Conservation (phyloP, 2,329 filamentous ascomycete genomes). For the Fulvia fulva region DNA sequence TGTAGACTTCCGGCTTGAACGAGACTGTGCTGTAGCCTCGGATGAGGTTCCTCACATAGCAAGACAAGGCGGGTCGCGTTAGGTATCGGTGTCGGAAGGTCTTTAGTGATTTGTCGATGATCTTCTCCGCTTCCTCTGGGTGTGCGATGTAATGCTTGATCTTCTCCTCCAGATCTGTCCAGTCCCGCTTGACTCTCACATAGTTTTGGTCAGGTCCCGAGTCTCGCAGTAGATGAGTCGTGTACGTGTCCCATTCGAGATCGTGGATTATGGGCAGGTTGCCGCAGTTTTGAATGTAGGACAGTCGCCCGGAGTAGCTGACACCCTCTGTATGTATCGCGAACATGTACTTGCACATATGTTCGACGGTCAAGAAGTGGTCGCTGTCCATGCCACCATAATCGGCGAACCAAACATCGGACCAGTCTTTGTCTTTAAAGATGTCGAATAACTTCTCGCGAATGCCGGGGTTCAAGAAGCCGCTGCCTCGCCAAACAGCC, state of each 20-base stretch:
- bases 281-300: slow-evolving; percentile 30
- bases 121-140: slow-evolving; percentile 21
- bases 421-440: slow-evolving; percentile 33
- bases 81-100: slow-evolving; percentile 29
- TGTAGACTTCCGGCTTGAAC: slow-evolving; percentile 23
- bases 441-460: slow-evolving; percentile 28
- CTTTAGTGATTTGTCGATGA: slow-evolving; percentile 25
- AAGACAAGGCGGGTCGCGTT: slow-evolving; percentile 30
- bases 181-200: slow-evolving; percentile 25
- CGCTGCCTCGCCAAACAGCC: slow-evolving; percentile 27
- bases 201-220: slow-evolving; percentile 29
- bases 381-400: slow-evolving; percentile 9
- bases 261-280: slow-evolving; percentile 27
- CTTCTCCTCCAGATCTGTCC: slow-evolving; percentile 26
- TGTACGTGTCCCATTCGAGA: slow-evolving; percentile 25
- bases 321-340: slow-evolving; percentile 30
- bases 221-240: slow-evolving; percentile 25
- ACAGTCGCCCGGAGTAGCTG: slow-evolving; percentile 29
- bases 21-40: slow-evolving; percentile 24
- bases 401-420: slow-evolving; percentile 27
- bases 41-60: slow-evolving; percentile 31
- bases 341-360: slow-evolving; percentile 27
- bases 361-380: slow-evolving; percentile 16
- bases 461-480: slow-evolving; percentile 21
- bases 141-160: slow-evolving; percentile 24